Conservation (phyloP, 2,329 filamentous ascomycete genomes). For the Aspergillus sp. region DNA sequence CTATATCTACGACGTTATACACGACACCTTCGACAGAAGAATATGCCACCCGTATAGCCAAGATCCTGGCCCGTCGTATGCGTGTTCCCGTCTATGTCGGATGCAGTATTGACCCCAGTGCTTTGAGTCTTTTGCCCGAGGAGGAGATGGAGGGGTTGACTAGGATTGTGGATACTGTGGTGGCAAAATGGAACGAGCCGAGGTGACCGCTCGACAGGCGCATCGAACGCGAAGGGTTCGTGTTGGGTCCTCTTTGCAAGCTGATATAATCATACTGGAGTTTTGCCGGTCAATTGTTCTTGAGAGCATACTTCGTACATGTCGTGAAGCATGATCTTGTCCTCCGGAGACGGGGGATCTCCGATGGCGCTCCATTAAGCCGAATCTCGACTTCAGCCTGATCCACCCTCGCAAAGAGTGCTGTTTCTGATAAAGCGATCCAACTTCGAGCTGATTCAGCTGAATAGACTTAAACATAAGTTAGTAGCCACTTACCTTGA, state of each 20-base stretch:
- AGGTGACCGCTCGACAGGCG: background rate
- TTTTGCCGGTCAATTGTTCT: background rate
- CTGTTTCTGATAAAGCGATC: background rate
- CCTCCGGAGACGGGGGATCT: background rate
- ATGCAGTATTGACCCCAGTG: conserved; percentile 79
- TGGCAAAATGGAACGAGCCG: conserved; percentile 51
- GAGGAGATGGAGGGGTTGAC: conserved; percentile 93
- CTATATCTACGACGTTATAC: conserved; percentile 77
- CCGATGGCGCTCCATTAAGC: background rate
- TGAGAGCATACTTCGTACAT: too few species aligned
- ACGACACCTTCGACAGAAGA: conserved; percentile 74
- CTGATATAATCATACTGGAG: background rate
- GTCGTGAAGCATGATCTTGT: background rate
- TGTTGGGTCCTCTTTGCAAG: background rate
- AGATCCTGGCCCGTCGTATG: conserved; percentile 75
- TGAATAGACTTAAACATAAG: background rate
- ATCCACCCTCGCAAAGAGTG: background rate
- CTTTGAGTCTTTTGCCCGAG: conserved; percentile 78
- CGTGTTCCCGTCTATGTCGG: conserved; percentile 84
- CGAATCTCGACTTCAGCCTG: background rate
- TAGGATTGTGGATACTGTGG: conserved; percentile 71
- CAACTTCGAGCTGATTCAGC: background rate
- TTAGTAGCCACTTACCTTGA: conserved; percentile 1
- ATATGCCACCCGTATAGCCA: conserved; percentile 83
- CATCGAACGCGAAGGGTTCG: background rate